phyloP scores from a whole-genome alignment of 2,329 filamentous ascomycete genomes.

The Claviceps paspali region DNA sequence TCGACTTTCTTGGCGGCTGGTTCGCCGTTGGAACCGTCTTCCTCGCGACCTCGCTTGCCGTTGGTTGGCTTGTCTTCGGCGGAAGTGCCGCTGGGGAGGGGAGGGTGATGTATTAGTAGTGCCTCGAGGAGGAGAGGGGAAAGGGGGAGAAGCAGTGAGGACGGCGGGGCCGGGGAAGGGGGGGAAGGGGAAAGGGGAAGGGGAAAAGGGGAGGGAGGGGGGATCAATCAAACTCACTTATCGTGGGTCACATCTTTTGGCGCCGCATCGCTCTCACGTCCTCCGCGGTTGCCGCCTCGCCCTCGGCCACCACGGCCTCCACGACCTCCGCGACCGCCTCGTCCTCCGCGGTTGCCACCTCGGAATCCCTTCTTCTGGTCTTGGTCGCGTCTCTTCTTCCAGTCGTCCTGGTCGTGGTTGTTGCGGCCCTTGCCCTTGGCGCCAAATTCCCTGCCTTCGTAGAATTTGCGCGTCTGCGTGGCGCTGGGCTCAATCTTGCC shows the following conservation, averaged over 20 bases:
- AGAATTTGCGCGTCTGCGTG: constrained; percentile 28
- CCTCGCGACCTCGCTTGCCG: constrained; percentile 41
- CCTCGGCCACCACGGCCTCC: constrained; percentile 27
- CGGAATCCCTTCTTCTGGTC: constrained; percentile 46
- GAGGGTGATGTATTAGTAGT: too few relatives aligned
- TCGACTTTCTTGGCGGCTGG: constrained; percentile 49
- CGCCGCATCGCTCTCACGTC: too few relatives aligned
- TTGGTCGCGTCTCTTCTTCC: constrained; percentile 48
- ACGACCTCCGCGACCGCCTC: constrained; percentile 26
- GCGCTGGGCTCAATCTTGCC: constrained; percentile 50
- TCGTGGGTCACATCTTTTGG: constrained; percentile 16
- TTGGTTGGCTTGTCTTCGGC: constrained; percentile 22
- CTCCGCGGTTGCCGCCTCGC: constrained; percentile 25
- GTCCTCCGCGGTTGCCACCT: constrained; percentile 28
- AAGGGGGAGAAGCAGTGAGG: too few relatives aligned
- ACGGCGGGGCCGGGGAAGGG: too few relatives aligned
- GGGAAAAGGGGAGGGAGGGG: background rate
- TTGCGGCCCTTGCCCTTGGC: constrained; percentile 16
- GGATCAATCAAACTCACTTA: constrained; percentile 13
- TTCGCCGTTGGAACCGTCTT: constrained; percentile 27
- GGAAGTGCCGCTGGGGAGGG: too few relatives aligned
- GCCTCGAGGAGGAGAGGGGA: too few relatives aligned
- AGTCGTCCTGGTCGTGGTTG: constrained; percentile 37
- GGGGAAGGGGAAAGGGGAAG: background rate
- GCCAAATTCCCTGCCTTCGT: constrained; percentile 28